Base-by-base conservation (phyloP, 2,329 filamentous ascomycete genomes). In the Sporothrix brunneoviolacea region DNA sequence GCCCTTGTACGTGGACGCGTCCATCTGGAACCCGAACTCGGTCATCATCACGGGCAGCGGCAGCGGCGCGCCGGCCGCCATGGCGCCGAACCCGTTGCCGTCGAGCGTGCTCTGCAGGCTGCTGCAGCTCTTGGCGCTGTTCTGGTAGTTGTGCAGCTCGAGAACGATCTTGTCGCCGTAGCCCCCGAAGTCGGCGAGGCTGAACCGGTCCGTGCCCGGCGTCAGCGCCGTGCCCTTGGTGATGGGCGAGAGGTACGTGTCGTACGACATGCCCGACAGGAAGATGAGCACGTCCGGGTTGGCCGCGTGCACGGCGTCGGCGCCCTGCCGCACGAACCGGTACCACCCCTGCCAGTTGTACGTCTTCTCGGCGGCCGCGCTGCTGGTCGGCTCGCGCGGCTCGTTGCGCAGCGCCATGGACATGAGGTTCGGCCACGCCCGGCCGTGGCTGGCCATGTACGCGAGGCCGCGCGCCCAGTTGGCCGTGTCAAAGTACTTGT, bases 61-160 rank as follows among this genome's bases (percentile, higher is more conserved):
- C 51, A 70, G 69, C 47, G 21, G 56, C 52, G 59, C 65, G 4
- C 61, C 59, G 0, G 65, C 53, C 54, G 71, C 67, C 63, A 77
- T 68, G 2, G 76, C 75, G 57, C 74, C 67, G 66, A 79, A 82
- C 0, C 78, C 79, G 52, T 72, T 69, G 47, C 66, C 67, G 61
- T 72, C 70, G 6, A 82, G 64, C 16, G 71, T 71, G 44, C 65
- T 61, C 54, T 69, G 63, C 12, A 81, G 68, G 8, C 64, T 65
- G 8, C 61, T 60, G 61, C 79, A 83, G 58, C 66, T 71, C 0
- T 62, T 68, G 3, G 72, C 70, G n/a, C 62, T 59, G 56, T 70
- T 78, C 53, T 78, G 68, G 62, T 83, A 83, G 64, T 79, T 81
- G 68, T 83, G 79, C 9, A 82, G 66, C 61, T 83, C 79, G 3